Evolutionary conservation across 1,284 basidiomycete species (phyloP).

Genomic region (Cerrena zonata): DNA sequence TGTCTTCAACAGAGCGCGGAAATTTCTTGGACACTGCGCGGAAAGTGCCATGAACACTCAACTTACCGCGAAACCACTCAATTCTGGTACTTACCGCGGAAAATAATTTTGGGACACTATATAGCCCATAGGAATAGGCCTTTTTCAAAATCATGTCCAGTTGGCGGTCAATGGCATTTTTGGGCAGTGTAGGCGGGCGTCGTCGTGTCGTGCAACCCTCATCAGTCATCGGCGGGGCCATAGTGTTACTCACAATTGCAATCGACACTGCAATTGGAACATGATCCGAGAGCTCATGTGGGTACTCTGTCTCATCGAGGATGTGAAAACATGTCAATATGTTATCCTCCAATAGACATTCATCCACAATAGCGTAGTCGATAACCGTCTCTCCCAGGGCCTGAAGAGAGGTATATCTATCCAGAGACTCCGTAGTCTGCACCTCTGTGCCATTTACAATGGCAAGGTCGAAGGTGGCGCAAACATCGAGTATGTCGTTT

Average conservation of each 20-base stretch:
- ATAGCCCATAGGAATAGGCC: too few species aligned
- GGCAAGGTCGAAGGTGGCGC: not conserved
- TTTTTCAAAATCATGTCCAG: too few species aligned
- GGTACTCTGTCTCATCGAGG: not conserved
- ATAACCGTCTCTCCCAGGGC: not conserved
- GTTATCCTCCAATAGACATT: not conserved
- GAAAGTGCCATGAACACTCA: too few species aligned
- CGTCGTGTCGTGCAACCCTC: not conserved
- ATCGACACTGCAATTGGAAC: not conserved
- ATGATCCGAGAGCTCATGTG: not conserved
- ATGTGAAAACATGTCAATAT: not conserved
- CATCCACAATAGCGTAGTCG: not conserved
- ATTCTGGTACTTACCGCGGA: too few species aligned
- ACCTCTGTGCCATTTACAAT: not conserved
- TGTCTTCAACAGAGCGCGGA: too few species aligned
- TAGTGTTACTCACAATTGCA: not conserved
- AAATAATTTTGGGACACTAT: too few species aligned
- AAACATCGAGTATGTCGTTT: not conserved
- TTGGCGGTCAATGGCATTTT: too few species aligned
- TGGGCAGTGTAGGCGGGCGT: not conserved
- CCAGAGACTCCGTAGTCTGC: not conserved
- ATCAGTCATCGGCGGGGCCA: not conserved
- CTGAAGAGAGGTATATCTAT: not conserved
- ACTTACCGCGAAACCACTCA: too few species aligned
- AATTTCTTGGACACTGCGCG: too few species aligned